Evolutionary conservation across 2,329 filamentous ascomycete genomes (phyloP), one percentile per base, ranked within the genome.

Genomic region (Keithomyces neogunnii): DNA sequence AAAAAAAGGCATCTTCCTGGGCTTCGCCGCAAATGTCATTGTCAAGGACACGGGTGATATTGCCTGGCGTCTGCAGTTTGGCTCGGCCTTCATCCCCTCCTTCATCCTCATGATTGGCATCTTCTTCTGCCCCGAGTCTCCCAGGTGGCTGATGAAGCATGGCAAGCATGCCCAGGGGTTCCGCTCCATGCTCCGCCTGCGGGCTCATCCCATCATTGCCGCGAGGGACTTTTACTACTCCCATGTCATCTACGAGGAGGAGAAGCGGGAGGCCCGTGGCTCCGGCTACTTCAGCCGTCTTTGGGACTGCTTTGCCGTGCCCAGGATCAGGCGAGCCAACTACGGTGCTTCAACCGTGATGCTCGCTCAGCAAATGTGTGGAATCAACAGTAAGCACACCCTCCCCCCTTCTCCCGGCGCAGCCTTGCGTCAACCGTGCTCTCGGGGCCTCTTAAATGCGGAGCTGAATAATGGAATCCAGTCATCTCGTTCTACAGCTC

Each of bases 311-410:
- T 85, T 88, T 62, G 80, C 81, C 28, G 75, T 88, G 40, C 81
- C 85, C 1, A 74, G 85, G 50, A 74, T 86, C n/a, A 74, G 84
- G 38, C 76, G 84, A 36, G 88, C 89, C 1, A 90, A 83, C 29
- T 77, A 86, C 45, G 88, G 87, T 32, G 86, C 87, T 1, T 86
- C 83, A 52, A 83, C 82, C 1, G 87, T 92, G 57, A 93, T 93
- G 88, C 78, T 86, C 61, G 82, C 81, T 0, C 83, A 86, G 64
- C 82, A 86, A 65, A 81, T 84, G 74, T 83, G 79, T 60, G 58
- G 59, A 3, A 60, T 61, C 43, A 61, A 61, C 52, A 61, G 57
- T 59, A 33, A 45, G 57, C 49, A n/a, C 11, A 11, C 33, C 33
- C 11, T 11, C 26, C 42, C 26, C 6, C 6, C 6, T 35, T 6